Percentiles rank a stretch among this genome's conserved stretches.
Evolutionary conservation across 2,329 filamentous ascomycete species (phyloP).

Genomic region (Apiospora rasikravindrae): DNA sequence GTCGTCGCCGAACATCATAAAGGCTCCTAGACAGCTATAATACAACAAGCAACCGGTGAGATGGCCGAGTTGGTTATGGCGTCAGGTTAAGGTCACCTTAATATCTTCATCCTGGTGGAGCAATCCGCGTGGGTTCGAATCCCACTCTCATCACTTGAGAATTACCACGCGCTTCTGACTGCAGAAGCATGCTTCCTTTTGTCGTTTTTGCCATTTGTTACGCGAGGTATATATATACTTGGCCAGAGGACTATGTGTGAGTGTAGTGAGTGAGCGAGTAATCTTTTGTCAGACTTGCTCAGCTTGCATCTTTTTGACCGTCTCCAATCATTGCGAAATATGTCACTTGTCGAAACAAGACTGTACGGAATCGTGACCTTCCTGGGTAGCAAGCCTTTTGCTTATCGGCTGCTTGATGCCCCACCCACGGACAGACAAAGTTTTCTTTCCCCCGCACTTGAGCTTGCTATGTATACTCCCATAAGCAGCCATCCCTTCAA

Average conservation of each 20-base stretch:
- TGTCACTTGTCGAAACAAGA: neutral
- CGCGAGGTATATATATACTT: too few relatives aligned
- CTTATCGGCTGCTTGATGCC: neutral
- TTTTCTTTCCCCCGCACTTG: neutral
- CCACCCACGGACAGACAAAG: neutral
- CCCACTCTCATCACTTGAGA: slow-evolving; percentile 32
- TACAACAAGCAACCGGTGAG: slow-evolving; percentile 9
- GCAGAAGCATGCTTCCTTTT: neutral
- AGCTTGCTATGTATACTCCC: neutral
- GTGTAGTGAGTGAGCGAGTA: neutral
- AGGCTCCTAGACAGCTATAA: fast-evolving
- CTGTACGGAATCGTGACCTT: neutral
- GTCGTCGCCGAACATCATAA: neutral
- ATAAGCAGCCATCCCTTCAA: neutral
- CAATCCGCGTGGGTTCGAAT: slow-evolving; percentile 36
- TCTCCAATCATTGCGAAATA: neutral
- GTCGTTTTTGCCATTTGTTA: neutral
- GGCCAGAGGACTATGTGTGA: neutral
- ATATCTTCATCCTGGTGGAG: slow-evolving; percentile 21
- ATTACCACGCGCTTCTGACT: neutral
- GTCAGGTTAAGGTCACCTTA: slow-evolving; percentile 19
- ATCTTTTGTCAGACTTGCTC: neutral
- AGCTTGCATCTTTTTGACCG: neutral
- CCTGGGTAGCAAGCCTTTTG: neutral
- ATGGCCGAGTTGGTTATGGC: slow-evolving; percentile 19